Evolutionary conservation across 148 eudicot genomes (phyloP).

Genomic region (Nepenthes mirabilis): DNA sequence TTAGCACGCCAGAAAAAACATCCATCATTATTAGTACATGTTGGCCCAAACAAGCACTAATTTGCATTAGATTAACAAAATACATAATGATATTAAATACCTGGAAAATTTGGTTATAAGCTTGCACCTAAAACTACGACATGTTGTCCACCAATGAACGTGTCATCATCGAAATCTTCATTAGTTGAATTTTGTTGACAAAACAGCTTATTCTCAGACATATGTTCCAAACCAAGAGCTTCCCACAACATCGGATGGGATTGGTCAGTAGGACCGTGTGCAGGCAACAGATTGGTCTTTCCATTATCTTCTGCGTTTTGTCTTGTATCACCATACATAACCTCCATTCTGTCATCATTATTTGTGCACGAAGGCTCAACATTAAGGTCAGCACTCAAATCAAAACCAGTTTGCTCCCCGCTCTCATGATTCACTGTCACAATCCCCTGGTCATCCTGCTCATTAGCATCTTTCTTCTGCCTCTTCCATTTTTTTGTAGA

Average conservation of each 20-base stretch:
- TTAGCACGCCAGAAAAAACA: not conserved
- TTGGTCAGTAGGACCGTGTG: constrained; percentile 15
- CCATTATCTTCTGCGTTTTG: constrained; percentile 24
- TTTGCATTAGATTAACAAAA: not conserved
- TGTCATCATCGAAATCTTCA: constrained; percentile 42
- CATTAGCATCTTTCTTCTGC: constrained; percentile 78
- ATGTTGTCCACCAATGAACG: constrained; percentile 29
- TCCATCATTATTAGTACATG: not conserved
- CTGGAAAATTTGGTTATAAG: constrained; percentile 9
- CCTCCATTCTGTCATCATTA: constrained; percentile 25
- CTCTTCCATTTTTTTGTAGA: constrained; percentile 96
- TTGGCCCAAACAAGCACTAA: not conserved
- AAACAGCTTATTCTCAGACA: constrained; percentile 27
- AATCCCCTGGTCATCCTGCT: constrained; percentile 51
- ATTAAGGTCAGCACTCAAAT: constrained; percentile 58
- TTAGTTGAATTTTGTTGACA: constrained; percentile 42
- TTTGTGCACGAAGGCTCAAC: constrained; percentile 30
- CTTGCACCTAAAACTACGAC: constrained; percentile 18
- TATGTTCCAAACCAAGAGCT: constrained; percentile 17
- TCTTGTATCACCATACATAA: constrained; percentile 20
- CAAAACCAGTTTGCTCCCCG: constrained; percentile 42
- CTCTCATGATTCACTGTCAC: constrained; percentile 38
- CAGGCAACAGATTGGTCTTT: constrained; percentile 26
- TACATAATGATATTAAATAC: not conserved
- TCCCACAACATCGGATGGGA: constrained; percentile 23